Conservation (phyloP, 2,329 filamentous ascomycete species). For the Fusarium aywerte region DNA sequence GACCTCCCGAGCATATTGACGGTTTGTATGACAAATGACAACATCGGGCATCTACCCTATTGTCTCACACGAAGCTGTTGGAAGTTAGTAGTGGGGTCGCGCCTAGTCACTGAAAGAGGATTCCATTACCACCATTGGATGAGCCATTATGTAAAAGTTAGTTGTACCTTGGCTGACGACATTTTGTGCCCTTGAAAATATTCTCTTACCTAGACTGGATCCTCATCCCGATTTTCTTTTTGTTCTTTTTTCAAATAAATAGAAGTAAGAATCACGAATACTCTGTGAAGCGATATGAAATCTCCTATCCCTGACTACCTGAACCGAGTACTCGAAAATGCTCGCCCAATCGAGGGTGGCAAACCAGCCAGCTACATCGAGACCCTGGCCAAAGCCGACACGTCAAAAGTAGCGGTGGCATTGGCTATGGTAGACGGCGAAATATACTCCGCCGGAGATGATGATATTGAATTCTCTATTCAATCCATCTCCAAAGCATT, state of each 20-base stretch:
- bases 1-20: not conserved
- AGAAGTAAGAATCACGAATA: not conserved
- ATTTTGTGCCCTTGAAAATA: conserved; percentile 12
- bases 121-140: conserved; percentile 3
- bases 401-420: conserved; percentile 53
- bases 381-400: conserved; percentile 52
- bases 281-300: conserved; percentile 42
- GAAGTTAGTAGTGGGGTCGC: not conserved
- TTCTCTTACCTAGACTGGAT: not conserved
- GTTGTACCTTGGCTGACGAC: conserved; percentile 30
- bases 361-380: conserved; percentile 53
- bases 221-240: not conserved
- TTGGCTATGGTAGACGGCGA: conserved; percentile 55
- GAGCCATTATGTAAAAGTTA: conserved; percentile 20
- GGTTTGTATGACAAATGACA: conserved; percentile 4
- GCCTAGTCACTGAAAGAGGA: not conserved
- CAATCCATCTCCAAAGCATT: conserved; percentile 57
- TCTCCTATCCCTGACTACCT: conserved; percentile 53
- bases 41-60: conserved; percentile 6
- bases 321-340: conserved; percentile 48
- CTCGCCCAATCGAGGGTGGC: conserved; percentile 47
- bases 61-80: not conserved
- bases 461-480: conserved; percentile 54
- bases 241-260: not conserved
- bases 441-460: conserved; percentile 54